Conservation (phyloP, 805 yeast species). For the Saccharomycopsis amapae region DNA sequence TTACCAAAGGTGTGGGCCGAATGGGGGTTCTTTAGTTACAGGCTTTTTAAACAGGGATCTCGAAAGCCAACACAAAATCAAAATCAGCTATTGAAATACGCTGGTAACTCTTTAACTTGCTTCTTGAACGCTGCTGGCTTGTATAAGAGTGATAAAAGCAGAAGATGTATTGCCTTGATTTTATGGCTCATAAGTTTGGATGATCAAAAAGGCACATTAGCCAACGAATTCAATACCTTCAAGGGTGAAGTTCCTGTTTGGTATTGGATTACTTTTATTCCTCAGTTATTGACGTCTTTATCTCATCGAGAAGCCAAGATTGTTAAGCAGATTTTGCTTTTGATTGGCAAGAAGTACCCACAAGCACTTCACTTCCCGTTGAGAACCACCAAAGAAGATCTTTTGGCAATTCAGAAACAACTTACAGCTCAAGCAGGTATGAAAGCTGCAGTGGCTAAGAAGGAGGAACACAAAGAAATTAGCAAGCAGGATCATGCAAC, state of each 20-base stretch:
- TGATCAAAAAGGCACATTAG: slow-evolving; percentile 70
- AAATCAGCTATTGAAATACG: slow-evolving; percentile 62
- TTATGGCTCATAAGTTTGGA: slow-evolving; percentile 91
- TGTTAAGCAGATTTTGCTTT: slow-evolving; percentile 77
- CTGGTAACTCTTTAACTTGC: slow-evolving; percentile 91
- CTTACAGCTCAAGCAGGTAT: slow-evolving; percentile 24
- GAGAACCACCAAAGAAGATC: slow-evolving; percentile 91
- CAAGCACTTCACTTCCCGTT: slow-evolving; percentile 95
- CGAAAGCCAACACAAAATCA: slow-evolving; percentile 38
- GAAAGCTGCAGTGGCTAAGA: neutral
- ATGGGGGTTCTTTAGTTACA: slow-evolving; percentile 95
- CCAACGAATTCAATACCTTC: slow-evolving; percentile 83
- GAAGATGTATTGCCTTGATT: slow-evolving; percentile 79
- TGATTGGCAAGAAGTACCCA: slow-evolving; percentile 94
- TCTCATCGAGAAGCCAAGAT: slow-evolving; percentile 86
- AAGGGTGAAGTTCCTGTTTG: slow-evolving; percentile 97
- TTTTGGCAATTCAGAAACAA: slow-evolving; percentile 78
- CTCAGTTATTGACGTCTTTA: slow-evolving; percentile 82
- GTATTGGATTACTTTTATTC: slow-evolving; percentile 98
- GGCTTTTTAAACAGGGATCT: slow-evolving; percentile 58
- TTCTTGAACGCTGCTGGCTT: slow-evolving; percentile 97
- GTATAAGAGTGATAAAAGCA: slow-evolving; percentile 84
- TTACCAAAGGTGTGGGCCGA: slow-evolving; percentile 99
- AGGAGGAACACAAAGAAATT: neutral
- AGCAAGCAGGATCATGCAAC: neutral